Percentiles rank a stretch among this genome's conserved stretches.
These are phyloP conservation scores for Breynia disticha DNA, from an alignment of 441 rosid genomes.

Conservation along the genomic window DNA sequence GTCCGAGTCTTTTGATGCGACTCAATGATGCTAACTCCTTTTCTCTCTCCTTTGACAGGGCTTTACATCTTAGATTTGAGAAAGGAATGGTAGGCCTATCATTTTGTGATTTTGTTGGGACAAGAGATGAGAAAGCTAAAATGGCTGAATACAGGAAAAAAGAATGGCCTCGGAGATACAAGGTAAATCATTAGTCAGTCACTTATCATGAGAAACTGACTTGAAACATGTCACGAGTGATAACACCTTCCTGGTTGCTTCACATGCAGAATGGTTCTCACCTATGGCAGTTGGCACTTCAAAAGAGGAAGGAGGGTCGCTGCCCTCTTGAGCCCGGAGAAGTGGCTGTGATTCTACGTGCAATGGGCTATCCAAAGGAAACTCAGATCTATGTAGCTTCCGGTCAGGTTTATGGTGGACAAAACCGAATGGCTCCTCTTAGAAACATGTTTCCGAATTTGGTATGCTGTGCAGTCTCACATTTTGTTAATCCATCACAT, in stretches of 20 bases:
- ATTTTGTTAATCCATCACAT: slow-evolving; percentile 1
- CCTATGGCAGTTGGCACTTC: slow-evolving; percentile 87
- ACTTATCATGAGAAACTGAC: slow-evolving; percentile 8
- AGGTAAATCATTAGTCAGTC: slow-evolving; percentile 34
- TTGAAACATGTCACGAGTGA: not conserved
- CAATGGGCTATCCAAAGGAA: slow-evolving; percentile 97
- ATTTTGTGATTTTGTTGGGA: slow-evolving; percentile 93
- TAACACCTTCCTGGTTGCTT: slow-evolving; percentile 14
- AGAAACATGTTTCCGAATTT: slow-evolving; percentile 96
- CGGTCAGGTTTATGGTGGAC: slow-evolving; percentile 97
- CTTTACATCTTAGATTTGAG: slow-evolving; percentile 98
- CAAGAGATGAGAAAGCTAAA: slow-evolving; percentile 89
- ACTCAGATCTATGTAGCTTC: slow-evolving; percentile 99
- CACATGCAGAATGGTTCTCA: slow-evolving; percentile 85
- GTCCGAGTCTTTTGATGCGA: not conserved
- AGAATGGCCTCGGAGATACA: slow-evolving; percentile 98
- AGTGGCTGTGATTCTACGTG: slow-evolving; percentile 93
- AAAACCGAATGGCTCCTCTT: slow-evolving; percentile 96
- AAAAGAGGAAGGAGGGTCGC: slow-evolving; percentile 95
- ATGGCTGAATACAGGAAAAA: slow-evolving; percentile 92
- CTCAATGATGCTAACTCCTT: slow-evolving; percentile 4
- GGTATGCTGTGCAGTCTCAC: slow-evolving; percentile 29
- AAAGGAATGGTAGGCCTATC: slow-evolving; percentile 99
- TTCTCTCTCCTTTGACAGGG: slow-evolving; percentile 43
- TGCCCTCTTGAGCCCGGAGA: slow-evolving; percentile 99